A percentile compares a stretch with the other conserved stretches of the same genome.
Evolutionary conservation across 768 basidiomycete genomes (phyloP).

Genomic region (Scleroderma citrinum): DNA sequence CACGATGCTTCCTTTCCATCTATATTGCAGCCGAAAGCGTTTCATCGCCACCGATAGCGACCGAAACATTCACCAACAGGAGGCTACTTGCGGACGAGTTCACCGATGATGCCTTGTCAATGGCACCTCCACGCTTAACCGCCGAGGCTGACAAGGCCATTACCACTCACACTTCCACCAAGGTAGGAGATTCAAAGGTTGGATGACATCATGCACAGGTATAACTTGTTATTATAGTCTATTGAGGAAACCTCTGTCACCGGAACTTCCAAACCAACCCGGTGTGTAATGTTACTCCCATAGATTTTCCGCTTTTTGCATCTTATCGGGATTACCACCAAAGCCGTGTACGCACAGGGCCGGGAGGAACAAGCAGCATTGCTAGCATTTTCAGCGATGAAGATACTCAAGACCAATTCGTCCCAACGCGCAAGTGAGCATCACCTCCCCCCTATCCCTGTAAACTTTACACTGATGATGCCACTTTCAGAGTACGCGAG

Average conservation of each 20-base stretch:
- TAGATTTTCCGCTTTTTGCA: neutral
- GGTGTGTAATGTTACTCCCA: conserved; percentile 30
- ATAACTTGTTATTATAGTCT: neutral
- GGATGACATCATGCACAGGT: neutral
- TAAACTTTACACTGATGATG: neutral
- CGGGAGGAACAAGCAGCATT: conserved; percentile 26
- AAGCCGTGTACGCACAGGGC: conserved; percentile 30
- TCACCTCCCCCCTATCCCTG: neutral
- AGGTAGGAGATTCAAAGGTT: neutral
- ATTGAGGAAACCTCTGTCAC: neutral
- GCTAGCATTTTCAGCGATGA: conserved; percentile 42
- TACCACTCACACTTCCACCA: neutral
- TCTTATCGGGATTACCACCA: conserved; percentile 1
- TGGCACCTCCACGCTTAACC: conserved; percentile 41
- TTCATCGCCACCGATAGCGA: conserved; percentile 5
- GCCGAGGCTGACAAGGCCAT: neutral
- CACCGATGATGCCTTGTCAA: conserved; percentile 53
- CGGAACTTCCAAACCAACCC: conserved; percentile 38
- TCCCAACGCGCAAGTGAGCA: conserved; percentile 62
- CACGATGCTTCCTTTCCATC: neutral
- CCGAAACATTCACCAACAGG: conserved; percentile 1
- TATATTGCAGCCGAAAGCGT: neutral
- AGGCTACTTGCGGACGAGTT: conserved; percentile 29
- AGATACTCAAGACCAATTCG: conserved; percentile 41
- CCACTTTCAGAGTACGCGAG: conserved; percentile 49